A percentile compares a stretch with the other conserved stretches of the same genome.
phyloP scores from a whole-genome alignment of 2,329 filamentous ascomycete genomes.

The Diaporthe vexans region DNA sequence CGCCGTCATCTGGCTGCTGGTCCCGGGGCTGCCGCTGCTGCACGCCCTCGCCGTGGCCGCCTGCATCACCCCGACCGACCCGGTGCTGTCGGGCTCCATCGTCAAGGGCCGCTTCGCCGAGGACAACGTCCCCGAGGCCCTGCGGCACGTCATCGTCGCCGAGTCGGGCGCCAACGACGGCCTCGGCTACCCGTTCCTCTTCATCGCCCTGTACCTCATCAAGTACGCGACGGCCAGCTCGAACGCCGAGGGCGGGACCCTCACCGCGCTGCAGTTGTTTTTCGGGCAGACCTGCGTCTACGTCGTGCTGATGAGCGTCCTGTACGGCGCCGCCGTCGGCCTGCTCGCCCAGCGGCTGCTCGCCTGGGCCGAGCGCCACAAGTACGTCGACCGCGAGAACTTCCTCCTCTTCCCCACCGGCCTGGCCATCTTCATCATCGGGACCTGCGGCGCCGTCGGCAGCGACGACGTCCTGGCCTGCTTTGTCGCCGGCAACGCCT shows the following conservation, averaged over 20 bases:
- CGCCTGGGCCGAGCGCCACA: constrained; percentile 83
- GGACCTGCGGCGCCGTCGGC: constrained; percentile 88
- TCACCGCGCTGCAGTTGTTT: constrained; percentile 83
- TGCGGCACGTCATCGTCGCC: constrained; percentile 85
- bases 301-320: constrained; percentile 81
- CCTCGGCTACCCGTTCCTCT: constrained; percentile 89
- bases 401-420: constrained; percentile 90
- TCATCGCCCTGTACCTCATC: constrained; percentile 86
- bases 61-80: constrained; percentile 92
- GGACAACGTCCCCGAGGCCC: constrained; percentile 84
- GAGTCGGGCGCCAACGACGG: constrained; percentile 94
- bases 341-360: constrained; percentile 86
- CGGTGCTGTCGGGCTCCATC: constrained; percentile 88
- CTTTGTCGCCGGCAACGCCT: constrained; percentile 91
- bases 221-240: constrained; percentile 75
- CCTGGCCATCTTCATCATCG: constrained; percentile 87
- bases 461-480: constrained; percentile 92
- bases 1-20: constrained; percentile 81
- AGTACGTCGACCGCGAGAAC: constrained; percentile 87
- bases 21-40: constrained; percentile 79
- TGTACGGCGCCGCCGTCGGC: constrained; percentile 83
- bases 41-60: constrained; percentile 87
- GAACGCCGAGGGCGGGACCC: constrained; percentile 68
- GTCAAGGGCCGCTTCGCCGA: constrained; percentile 96
- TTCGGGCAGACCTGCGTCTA: constrained; percentile 90